A percentile compares a stretch with the other conserved stretches of the same genome.
These are phyloP conservation scores for Dioscorea dumetorum DNA, from an alignment of 106 monocot species.

Conservation along the genomic window DNA sequence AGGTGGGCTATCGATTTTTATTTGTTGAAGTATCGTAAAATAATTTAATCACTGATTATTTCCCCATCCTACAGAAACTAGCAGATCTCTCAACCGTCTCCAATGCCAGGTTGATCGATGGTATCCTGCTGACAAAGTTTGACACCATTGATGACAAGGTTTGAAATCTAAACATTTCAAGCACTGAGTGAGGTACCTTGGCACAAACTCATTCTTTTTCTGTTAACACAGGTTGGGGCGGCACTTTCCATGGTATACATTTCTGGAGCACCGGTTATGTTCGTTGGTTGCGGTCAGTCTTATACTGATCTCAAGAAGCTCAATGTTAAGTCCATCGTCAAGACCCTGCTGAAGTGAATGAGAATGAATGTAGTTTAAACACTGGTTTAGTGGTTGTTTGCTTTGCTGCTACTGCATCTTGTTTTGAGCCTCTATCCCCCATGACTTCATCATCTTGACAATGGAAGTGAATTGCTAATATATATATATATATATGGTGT, in stretches of 20 bases:
- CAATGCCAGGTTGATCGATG: constrained; percentile 89
- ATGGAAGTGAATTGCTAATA: not conserved
- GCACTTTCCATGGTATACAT: constrained; percentile 99
- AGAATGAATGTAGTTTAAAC: not conserved
- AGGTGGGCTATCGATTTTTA: constrained; percentile 25
- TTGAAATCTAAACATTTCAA: not conserved
- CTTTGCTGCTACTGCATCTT: constrained; percentile 2
- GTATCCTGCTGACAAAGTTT: constrained; percentile 96
- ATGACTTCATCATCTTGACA: constrained; percentile 14
- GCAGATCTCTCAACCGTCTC: constrained; percentile 65
- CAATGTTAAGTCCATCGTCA: constrained; percentile 93
- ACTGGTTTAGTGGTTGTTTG: constrained; percentile 8
- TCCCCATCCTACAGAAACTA: constrained; percentile 56
- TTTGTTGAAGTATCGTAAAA: not conserved
- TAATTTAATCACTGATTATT: not conserved
- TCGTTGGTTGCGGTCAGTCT: constrained; percentile 97
- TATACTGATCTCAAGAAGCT: constrained; percentile 99
- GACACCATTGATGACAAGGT: constrained; percentile 99
- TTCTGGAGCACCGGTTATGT: constrained; percentile 95
- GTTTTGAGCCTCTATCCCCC: constrained; percentile 1
- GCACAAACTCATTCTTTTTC: not conserved
- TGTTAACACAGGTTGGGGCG: constrained; percentile 68
- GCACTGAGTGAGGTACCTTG: no score
- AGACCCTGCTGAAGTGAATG: constrained; percentile 74
- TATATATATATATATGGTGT: not conserved